Percentiles rank a stretch among this genome's conserved stretches.
Conservation (phyloP, 129 eudicot genomes). For the Rutidosis leptorrhynchoides region DNA sequence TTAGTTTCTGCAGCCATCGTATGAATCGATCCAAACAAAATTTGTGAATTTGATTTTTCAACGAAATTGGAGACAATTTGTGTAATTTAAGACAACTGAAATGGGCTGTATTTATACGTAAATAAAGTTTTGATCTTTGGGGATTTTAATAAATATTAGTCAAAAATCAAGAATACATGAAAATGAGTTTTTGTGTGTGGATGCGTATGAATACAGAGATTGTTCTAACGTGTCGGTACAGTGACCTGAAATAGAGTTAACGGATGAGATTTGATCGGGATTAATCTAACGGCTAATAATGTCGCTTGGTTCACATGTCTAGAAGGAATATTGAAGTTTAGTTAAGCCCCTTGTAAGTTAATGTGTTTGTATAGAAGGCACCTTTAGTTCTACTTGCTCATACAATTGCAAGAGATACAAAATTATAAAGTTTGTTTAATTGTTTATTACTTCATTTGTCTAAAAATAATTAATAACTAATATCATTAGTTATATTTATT, state of each 20-base stretch:
- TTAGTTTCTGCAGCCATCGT: slow-evolving; percentile 59
- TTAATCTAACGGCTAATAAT: slow-evolving; percentile 16
- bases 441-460: no score
- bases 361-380: neutral
- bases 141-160: neutral
- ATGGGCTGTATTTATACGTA: slow-evolving; percentile 35
- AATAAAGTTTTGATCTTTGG: slow-evolving; percentile 6
- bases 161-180: slow-evolving; percentile 14
- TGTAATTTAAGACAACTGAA: slow-evolving; percentile 19
- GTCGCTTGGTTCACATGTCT: neutral
- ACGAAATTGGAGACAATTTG: slow-evolving; percentile 14
- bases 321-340: neutral
- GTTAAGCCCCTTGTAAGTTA: neutral
- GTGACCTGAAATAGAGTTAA: neutral
- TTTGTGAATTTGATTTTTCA: slow-evolving; percentile 4
- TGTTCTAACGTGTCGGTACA: slow-evolving; percentile 13
- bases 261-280: slow-evolving; percentile 22
- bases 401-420: no score
- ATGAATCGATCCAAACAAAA: slow-evolving; percentile 31
- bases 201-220: slow-evolving; percentile 25
- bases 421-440: no score
- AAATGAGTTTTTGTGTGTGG: slow-evolving; percentile 24
- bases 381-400: neutral
- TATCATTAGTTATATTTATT: no score
- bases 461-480: no score